phyloP scores from a whole-genome alignment of 352 stramenopile genomes.

The Globisporangium paroecandrum region DNA sequence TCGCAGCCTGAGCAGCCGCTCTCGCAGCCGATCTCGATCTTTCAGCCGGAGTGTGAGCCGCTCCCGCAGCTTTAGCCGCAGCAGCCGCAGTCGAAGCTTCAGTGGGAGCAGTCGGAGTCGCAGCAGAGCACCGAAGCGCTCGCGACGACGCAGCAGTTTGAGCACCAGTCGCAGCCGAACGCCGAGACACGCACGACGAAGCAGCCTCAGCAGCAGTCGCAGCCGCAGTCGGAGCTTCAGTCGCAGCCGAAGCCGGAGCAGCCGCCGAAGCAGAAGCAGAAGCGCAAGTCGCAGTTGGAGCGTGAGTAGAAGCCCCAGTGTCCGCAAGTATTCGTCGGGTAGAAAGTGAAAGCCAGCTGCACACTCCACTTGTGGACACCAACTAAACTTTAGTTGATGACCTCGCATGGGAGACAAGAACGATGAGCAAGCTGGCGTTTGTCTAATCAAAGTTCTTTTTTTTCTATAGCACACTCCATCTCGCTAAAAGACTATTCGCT shows the following conservation, averaged over 20 bases:
- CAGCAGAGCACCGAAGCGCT: neutral
- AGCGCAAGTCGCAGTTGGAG: conserved; percentile 22
- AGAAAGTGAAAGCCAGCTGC: conserved; percentile 18
- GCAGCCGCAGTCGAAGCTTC: conserved; percentile 8
- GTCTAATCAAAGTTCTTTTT: conserved; percentile 8
- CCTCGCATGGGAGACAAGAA: neutral
- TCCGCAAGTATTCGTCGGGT: neutral
- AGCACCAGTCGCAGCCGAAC: conserved; percentile 18
- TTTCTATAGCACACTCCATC: conserved; percentile 15
- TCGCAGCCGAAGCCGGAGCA: conserved; percentile 28
- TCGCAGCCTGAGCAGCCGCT: neutral
- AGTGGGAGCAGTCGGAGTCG: conserved; percentile 19
- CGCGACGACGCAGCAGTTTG: conserved; percentile 5
- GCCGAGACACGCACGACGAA: conserved; percentile 1
- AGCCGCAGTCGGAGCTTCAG: conserved; percentile 26
- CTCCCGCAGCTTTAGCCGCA: neutral
- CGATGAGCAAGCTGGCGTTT: neutral
- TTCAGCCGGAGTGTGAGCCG: neutral
- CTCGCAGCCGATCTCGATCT: neutral
- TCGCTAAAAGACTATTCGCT: conserved; percentile 5
- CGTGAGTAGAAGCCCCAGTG: conserved; percentile 18
- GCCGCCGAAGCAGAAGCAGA: conserved; percentile 27
- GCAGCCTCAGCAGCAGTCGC: conserved; percentile 15
- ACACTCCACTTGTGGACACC: neutral
- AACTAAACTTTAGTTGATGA: neutral